phyloP scores from a whole-genome alignment of 2,329 filamentous ascomycete species.

The Talaromyces sp. region DNA sequence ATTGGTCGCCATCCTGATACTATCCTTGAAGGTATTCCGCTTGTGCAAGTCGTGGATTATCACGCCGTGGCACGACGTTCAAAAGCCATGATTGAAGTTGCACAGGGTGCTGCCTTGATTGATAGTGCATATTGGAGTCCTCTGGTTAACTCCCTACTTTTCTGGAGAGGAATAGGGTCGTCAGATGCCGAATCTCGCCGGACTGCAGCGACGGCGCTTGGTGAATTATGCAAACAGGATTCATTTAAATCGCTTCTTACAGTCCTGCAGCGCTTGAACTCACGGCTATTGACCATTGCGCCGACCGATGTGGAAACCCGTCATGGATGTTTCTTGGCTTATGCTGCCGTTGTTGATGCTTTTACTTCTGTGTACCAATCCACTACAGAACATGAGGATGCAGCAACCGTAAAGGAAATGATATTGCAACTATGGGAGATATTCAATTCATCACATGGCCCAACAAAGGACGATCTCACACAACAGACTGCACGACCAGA shows the following conservation, averaged over 20 bases:
- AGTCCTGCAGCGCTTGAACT: constrained; percentile 33
- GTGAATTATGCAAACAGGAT: constrained; percentile 41
- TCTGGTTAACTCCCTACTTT: constrained; percentile 66
- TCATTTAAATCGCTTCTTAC: constrained; percentile 30
- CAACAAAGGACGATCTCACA: constrained; percentile 39
- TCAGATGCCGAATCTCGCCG: constrained; percentile 70
- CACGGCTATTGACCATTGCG: constrained; percentile 36
- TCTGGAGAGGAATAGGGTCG: constrained; percentile 86
- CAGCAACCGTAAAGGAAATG: constrained; percentile 26
- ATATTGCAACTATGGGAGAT: constrained; percentile 39
- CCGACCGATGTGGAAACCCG: constrained; percentile 41
- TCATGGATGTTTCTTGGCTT: constrained; percentile 43
- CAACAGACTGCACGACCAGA: constrained; percentile 40
- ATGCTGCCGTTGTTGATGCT: constrained; percentile 34
- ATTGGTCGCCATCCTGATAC: constrained; percentile 89
- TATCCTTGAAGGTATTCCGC: constrained; percentile 72
- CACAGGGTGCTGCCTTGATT: constrained; percentile 64
- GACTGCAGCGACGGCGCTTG: constrained; percentile 67
- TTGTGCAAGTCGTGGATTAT: constrained; percentile 91
- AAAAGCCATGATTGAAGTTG: constrained; percentile 75
- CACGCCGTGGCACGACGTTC: constrained; percentile 86
- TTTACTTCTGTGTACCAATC: constrained; percentile 18
- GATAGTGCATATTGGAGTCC: constrained; percentile 63
- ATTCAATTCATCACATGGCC: constrained; percentile 32
- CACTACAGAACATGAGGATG: constrained; percentile 24